A percentile compares a stretch with the other conserved stretches of the same genome.
Evolutionary conservation across 2,329 filamentous ascomycete species (phyloP).

Genomic region (Cladosporium sp.): DNA sequence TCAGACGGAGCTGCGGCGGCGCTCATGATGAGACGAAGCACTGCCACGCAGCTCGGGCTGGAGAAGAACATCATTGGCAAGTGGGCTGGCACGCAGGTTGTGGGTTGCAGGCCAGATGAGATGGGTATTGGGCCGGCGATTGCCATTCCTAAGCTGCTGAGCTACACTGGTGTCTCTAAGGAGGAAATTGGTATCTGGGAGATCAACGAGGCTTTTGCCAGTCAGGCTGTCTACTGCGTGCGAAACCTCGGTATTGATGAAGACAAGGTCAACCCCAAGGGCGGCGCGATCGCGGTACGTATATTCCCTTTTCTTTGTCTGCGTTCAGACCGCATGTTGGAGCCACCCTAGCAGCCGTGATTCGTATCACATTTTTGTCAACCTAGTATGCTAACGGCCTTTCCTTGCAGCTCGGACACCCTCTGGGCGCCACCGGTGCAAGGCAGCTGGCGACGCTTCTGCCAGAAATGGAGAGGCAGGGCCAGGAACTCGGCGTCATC

Average conservation of each 20-base stretch:
- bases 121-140: conserved; percentile 89
- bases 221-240: conserved; percentile 63
- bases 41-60: conserved; percentile 67
- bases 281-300: conserved; percentile 72
- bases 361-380: too few species aligned
- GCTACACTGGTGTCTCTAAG: conserved; percentile 57
- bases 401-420: conserved; percentile 55
- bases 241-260: conserved; percentile 62
- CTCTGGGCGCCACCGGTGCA: conserved; percentile 80
- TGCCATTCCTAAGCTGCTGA: conserved; percentile 77
- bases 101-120: conserved; percentile 79
- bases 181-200: conserved; percentile 81
- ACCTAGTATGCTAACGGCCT: not conserved
- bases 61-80: conserved; percentile 66
- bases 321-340: too few species aligned
- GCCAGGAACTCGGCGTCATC: conserved; percentile 72
- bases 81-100: conserved; percentile 70
- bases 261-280: conserved; percentile 79
- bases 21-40: conserved; percentile 77
- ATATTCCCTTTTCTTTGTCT: conserved; percentile 33
- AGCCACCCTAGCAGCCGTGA: too few species aligned
- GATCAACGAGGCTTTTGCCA: conserved; percentile 77
- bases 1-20: conserved; percentile 81
- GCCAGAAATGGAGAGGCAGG: conserved; percentile 58
- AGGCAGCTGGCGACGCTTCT: conserved; percentile 72